These are phyloP conservation scores for Hymenotorrendiella dingleyae DNA, from an alignment of 2,329 filamentous ascomycete genomes.

Conservation along the genomic window DNA sequence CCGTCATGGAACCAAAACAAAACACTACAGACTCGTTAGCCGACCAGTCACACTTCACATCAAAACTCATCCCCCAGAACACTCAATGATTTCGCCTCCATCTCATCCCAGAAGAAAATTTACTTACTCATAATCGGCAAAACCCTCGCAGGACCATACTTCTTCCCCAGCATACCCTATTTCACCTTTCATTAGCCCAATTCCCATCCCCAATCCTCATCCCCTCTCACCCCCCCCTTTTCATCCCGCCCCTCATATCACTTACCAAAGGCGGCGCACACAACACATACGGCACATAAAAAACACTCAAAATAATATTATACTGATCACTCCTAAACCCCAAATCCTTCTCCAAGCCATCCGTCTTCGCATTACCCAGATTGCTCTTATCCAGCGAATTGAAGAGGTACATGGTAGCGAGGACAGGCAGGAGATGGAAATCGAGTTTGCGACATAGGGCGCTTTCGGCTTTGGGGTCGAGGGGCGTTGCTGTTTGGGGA, in stretches of 20 bases:
- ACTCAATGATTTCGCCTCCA: not conserved
- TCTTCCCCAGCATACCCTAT: constrained; percentile 58
- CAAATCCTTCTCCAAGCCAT: constrained; percentile 39
- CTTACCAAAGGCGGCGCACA: constrained; percentile 55
- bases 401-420: constrained; percentile 48
- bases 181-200: too few species aligned
- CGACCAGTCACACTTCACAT: too few species aligned
- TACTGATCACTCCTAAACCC: constrained; percentile 58
- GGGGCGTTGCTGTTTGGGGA: constrained; percentile 17
- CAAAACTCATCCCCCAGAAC: not conserved
- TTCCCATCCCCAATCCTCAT: too few species aligned
- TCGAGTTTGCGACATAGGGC: constrained; percentile 50
- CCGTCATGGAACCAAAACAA: constrained; percentile 58
- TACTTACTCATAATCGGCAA: constrained; percentile 51
- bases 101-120: not conserved
- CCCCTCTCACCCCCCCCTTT: too few species aligned
- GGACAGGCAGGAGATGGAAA: constrained; percentile 45
- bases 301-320: constrained; percentile 64
- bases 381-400: constrained; percentile 46
- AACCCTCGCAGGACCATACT: constrained; percentile 56
- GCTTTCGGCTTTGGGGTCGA: constrained; percentile 42
- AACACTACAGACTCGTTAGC: too few species aligned
- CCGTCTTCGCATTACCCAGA: constrained; percentile 51
- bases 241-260: too few species aligned
- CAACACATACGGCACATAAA: constrained; percentile 70